These are phyloP conservation scores for Boletus sp. DNA, from an alignment of 768 basidiomycete species.

Conservation along the genomic window DNA sequence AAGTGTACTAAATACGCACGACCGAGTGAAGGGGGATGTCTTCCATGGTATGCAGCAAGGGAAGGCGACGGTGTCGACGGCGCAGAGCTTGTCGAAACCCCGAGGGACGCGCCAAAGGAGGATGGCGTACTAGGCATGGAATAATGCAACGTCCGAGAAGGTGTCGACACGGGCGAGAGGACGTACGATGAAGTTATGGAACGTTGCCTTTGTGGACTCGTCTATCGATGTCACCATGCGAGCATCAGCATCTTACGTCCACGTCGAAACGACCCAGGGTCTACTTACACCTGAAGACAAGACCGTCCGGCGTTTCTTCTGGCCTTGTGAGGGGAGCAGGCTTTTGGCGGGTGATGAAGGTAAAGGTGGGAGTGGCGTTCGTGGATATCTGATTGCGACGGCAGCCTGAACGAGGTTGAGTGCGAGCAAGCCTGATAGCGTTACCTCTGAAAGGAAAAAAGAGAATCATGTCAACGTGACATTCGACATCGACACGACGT, in stretches of 20 bases:
- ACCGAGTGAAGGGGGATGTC: constrained; percentile 33
- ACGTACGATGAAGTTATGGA: constrained; percentile 30
- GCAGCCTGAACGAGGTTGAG: constrained; percentile 37
- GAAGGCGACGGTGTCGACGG: constrained; percentile 37
- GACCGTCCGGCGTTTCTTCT: constrained; percentile 28
- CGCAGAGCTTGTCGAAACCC: constrained; percentile 25
- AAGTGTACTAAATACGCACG: constrained; percentile 26
- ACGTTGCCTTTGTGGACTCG: constrained; percentile 28
- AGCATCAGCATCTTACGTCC: neutral
- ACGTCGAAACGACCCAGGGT: neutral
- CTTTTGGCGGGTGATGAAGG: constrained; percentile 23
- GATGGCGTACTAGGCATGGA: constrained; percentile 38
- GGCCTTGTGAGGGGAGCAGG: constrained; percentile 20
- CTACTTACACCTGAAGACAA: constrained; percentile 22
- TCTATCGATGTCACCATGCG: constrained; percentile 1
- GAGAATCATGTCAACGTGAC: neutral
- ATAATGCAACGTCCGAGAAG: constrained; percentile 32
- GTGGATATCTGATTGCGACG: constrained; percentile 36
- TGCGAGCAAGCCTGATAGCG: constrained; percentile 26
- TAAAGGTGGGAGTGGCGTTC: constrained; percentile 27
- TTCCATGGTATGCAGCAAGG: constrained; percentile 39
- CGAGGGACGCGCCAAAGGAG: constrained; percentile 35
- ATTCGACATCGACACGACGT: neutral
- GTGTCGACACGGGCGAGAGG: constrained; percentile 30
- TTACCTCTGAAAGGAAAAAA: constrained; percentile 25